A percentile compares a stretch with the other conserved stretches of the same genome.
Conservation (phyloP, 2,329 filamentous ascomycete species). For the Ceratocystis alfenasii region DNA sequence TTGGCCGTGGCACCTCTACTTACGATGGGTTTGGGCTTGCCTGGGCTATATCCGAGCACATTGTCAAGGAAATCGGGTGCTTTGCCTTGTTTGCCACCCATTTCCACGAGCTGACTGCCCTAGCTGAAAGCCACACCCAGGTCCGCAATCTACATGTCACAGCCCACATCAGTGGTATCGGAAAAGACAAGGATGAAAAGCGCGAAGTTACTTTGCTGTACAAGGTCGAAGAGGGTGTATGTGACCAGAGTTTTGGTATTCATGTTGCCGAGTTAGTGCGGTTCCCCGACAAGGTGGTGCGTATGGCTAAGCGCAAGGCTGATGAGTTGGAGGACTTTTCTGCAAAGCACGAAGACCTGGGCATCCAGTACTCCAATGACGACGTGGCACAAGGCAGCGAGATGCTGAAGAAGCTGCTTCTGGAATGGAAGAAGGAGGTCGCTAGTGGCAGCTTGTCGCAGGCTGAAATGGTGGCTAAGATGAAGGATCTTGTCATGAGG, state of each 20-base stretch:
- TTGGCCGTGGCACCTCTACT: slow-evolving; percentile 90
- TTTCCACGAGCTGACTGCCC: slow-evolving; percentile 91
- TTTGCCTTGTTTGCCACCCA: slow-evolving; percentile 95
- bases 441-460: slow-evolving; percentile 46
- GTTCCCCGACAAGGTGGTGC: slow-evolving; percentile 92
- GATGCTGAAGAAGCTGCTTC: slow-evolving; percentile 69
- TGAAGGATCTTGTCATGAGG: slow-evolving; percentile 66
- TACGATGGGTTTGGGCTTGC: slow-evolving; percentile 98
- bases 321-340: slow-evolving; percentile 97
- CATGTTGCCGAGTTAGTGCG: slow-evolving; percentile 94
- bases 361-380: slow-evolving; percentile 57
- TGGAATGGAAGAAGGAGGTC: slow-evolving; percentile 74
- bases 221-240: slow-evolving; percentile 90
- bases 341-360: slow-evolving; percentile 55
- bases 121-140: slow-evolving; percentile 74
- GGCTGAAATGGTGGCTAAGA: slow-evolving; percentile 63
- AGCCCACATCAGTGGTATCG: slow-evolving; percentile 63
- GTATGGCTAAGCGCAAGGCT: slow-evolving; percentile 98
- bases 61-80: slow-evolving; percentile 86
- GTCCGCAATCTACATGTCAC: slow-evolving; percentile 93
- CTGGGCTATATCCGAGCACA: slow-evolving; percentile 97
- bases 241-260: slow-evolving; percentile 95
- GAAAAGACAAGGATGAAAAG: slow-evolving; percentile 37
- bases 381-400: slow-evolving; percentile 83
- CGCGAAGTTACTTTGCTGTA: slow-evolving; percentile 90